Evolutionary conservation across 169 alveolate species (phyloP).

Genomic region (Cryptosporidium ryanae): DNA sequence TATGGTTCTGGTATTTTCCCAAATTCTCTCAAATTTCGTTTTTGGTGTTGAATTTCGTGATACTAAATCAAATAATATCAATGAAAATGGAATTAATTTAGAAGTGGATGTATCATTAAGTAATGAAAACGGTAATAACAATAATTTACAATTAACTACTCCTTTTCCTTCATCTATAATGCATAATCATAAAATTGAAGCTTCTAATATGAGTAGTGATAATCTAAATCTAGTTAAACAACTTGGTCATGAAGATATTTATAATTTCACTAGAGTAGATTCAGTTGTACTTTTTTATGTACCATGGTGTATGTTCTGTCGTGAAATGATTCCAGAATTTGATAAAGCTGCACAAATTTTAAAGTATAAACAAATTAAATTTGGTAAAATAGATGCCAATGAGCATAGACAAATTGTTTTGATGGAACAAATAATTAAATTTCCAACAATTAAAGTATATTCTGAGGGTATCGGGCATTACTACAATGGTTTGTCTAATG

Average conservation of each 20-base stretch:
- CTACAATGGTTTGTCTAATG: slow-evolving; percentile 41
- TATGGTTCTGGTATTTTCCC: too few species aligned
- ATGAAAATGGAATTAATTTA: background rate
- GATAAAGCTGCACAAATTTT: slow-evolving; percentile 52
- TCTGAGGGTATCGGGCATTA: slow-evolving; percentile 47
- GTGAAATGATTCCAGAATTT: slow-evolving; percentile 68
- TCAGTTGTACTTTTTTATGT: slow-evolving; percentile 69
- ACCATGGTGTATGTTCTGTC: slow-evolving; percentile 73
- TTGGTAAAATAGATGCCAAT: slow-evolving; percentile 69
- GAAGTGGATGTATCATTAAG: background rate
- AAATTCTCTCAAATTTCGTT: background rate
- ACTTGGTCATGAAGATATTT: slow-evolving; percentile 29
- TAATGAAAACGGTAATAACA: background rate
- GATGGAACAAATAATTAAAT: slow-evolving; percentile 47
- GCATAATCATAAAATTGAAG: background rate
- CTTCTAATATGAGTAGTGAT: background rate
- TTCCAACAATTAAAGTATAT: slow-evolving; percentile 63
- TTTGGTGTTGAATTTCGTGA: slow-evolving; percentile 35
- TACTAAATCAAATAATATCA: background rate
- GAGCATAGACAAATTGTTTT: slow-evolving; percentile 45
- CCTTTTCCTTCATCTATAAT: background rate
- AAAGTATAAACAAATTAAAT: slow-evolving; percentile 19
- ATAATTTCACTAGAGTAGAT: background rate
- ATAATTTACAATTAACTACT: slow-evolving; percentile 26
- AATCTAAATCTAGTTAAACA: slow-evolving; percentile 23